Percentiles rank a stretch among this genome's conserved stretches.
These are phyloP conservation scores for Ascochyta lentis DNA, from an alignment of 2,329 filamentous ascomycete genomes.

Conservation along the genomic window DNA sequence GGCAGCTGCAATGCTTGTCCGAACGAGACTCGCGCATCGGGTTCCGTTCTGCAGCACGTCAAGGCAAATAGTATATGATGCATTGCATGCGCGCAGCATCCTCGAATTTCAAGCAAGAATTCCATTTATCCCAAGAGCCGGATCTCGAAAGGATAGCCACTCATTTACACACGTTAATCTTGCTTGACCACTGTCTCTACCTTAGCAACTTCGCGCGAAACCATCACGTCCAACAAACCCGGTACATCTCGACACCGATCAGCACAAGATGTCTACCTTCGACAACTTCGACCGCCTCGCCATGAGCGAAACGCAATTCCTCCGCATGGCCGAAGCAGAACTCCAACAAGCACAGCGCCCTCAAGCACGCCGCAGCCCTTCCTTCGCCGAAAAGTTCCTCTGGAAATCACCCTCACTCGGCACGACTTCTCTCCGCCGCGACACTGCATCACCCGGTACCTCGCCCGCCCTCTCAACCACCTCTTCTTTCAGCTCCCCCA, in stretches of 20 bases:
- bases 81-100: neutral
- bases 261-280: conserved; percentile 14
- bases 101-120: conserved; percentile 15
- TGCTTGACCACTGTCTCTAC: conserved; percentile 14
- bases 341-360: conserved; percentile 2
- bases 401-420: conserved; percentile 15
- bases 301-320: conserved; percentile 19
- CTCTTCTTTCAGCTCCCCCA: conserved; percentile 10
- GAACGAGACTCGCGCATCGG: neutral
- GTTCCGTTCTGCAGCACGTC: neutral
- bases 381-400: conserved; percentile 15
- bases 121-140: conserved; percentile 15
- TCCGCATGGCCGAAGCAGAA: conserved; percentile 16
- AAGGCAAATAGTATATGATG: conserved; percentile 14
- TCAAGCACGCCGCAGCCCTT: conserved; percentile 1
- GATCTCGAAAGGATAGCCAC: conserved; percentile 19
- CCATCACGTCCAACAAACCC: neutral
- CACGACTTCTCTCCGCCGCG: conserved; percentile 10
- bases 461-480: conserved; percentile 13
- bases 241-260: neutral
- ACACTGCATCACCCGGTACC: neutral
- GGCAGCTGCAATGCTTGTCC: neutral
- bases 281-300: conserved; percentile 21
- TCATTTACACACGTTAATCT: conserved; percentile 9
- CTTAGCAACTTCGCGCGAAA: neutral